Evolutionary conservation across 495 filamentous ascomycete genomes (phyloP).

Genomic region (Cercophora sp.): DNA sequence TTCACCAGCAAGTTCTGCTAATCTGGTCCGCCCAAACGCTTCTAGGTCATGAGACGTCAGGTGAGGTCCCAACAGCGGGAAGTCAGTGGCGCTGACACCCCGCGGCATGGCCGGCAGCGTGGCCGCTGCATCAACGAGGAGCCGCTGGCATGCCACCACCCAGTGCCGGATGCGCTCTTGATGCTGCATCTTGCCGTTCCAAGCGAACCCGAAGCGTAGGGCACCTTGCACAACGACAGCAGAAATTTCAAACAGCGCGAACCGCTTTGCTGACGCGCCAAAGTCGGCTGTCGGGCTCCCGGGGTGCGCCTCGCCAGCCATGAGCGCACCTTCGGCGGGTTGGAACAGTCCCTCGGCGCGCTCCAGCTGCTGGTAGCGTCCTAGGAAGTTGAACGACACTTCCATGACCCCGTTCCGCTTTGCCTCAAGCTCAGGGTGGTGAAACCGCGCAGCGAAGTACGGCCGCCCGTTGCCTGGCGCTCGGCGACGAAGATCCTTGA

Average conservation of each 20-base stretch:
- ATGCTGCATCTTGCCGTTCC: slow-evolving; percentile 53
- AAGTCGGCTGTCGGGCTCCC: slow-evolving; percentile 41
- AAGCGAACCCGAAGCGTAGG: slow-evolving; percentile 54
- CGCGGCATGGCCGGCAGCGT: slow-evolving; percentile 33
- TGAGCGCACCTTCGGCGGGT: slow-evolving; percentile 22
- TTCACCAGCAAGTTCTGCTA: background rate
- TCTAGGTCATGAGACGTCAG: slow-evolving; percentile 9
- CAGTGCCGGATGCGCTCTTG: slow-evolving; percentile 46
- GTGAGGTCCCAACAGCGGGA: slow-evolving; percentile 42
- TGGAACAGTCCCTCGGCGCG: slow-evolving; percentile 51
- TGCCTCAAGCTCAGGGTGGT: slow-evolving; percentile 27
- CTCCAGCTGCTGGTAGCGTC: slow-evolving; percentile 58
- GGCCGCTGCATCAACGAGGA: slow-evolving; percentile 37
- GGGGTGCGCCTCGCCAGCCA: slow-evolving; percentile 22
- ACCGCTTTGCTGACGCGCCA: slow-evolving; percentile 34
- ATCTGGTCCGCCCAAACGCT: slow-evolving; percentile 7
- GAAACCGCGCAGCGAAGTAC: slow-evolving; percentile 32
- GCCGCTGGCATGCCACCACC: slow-evolving; percentile 45
- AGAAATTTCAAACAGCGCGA: slow-evolving; percentile 54
- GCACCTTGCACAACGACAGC: slow-evolving; percentile 40
- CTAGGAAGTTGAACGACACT: slow-evolving; percentile 60
- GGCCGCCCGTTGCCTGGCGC: slow-evolving; percentile 17
- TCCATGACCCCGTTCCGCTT: slow-evolving; percentile 46
- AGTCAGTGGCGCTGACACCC: slow-evolving; percentile 46
- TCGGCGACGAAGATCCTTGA: slow-evolving; percentile 22